phyloP scores from a whole-genome alignment of 208 protist genomes.

The Leishmania guyanensis region DNA sequence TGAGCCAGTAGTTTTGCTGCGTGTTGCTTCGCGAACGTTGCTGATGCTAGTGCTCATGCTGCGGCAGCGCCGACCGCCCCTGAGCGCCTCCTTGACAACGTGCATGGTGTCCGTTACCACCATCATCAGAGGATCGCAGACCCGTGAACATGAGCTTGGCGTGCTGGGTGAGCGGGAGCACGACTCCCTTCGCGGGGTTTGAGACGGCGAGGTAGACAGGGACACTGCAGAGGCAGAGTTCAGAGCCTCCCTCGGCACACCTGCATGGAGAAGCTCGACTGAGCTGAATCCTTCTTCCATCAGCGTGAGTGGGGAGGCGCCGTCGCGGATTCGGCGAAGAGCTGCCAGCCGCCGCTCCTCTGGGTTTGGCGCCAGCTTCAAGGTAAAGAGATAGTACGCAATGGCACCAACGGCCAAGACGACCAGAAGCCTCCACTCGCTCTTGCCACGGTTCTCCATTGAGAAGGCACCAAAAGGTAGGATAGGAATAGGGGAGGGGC shows the following conservation, averaged over 20 bases:
- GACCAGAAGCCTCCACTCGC: constrained; percentile 16
- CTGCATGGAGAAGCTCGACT: constrained; percentile 21
- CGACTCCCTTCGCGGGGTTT: background rate
- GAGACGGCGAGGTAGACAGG: background rate
- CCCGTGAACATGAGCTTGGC: background rate
- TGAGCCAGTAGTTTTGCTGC: background rate
- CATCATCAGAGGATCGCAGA: constrained; percentile 1
- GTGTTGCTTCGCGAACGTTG: background rate
- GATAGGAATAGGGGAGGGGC: background rate
- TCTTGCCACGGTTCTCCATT: constrained; percentile 21
- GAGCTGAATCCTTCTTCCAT: constrained; percentile 24
- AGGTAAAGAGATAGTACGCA: constrained; percentile 14
- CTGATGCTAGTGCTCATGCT: background rate
- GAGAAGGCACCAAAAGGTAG: background rate
- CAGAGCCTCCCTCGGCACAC: constrained; percentile 19
- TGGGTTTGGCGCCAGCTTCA: background rate
- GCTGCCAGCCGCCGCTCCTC: constrained; percentile 7
- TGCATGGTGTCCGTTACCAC: background rate
- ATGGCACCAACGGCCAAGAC: constrained; percentile 22
- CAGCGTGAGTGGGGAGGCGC: constrained; percentile 15
- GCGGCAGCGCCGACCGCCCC: background rate
- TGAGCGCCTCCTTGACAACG: background rate
- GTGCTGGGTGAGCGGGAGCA: background rate
- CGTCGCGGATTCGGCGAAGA: constrained; percentile 3
- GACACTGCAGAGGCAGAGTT: background rate